Base-by-base conservation (phyloP, 768 basidiomycete genomes). In the Termitomyces sp. region DNA sequence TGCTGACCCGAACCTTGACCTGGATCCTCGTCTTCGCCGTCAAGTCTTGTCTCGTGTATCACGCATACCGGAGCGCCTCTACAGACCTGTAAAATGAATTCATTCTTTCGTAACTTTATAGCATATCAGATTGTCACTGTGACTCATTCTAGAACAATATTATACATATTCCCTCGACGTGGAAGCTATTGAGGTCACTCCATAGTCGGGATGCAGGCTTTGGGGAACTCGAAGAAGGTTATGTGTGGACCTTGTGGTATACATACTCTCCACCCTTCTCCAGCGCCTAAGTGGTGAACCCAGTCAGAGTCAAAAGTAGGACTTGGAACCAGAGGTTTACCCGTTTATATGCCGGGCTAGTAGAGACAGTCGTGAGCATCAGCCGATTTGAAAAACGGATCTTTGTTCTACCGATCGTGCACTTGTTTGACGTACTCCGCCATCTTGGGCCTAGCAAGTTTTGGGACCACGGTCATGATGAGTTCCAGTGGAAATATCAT, bases 61-160 rank as follows among this genome's bases (percentile, higher is more conserved):
- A 41, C 75, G 78, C 12, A 79, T 80, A 58, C 78, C 79, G 15
- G 78, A 80, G 54, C 68, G 77, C 61, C 70, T 80, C 37, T 78
- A 71, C 64, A 68, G 60, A 17, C 55, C 62, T 12, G 35, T 65
- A 37, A 51, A 45, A 31, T 54, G 26, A 21, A 4, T 33, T 38
- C 37, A 15, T 38, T 5, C 37, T 17, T 38, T 30, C 19, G 26
- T 57, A 43, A 5, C 19, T 8, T 48, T 40, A 15, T 56, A 45
- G 38, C 19, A 33, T 28, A 38, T 43, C 53, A 15, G n/a, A 11
- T 48, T 8, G 21, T 26, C 53, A 26, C 23, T 43, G 6, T 21
- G 10, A 15, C 21, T 26, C 23, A 23, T 23, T 21, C 4, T 44
- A 33, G n/a, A 23, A 3, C 31, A 33, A n/a, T 33, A 23, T 53